phyloP scores from a whole-genome alignment of 768 basidiomycete genomes.

The Russula compacta region DNA sequence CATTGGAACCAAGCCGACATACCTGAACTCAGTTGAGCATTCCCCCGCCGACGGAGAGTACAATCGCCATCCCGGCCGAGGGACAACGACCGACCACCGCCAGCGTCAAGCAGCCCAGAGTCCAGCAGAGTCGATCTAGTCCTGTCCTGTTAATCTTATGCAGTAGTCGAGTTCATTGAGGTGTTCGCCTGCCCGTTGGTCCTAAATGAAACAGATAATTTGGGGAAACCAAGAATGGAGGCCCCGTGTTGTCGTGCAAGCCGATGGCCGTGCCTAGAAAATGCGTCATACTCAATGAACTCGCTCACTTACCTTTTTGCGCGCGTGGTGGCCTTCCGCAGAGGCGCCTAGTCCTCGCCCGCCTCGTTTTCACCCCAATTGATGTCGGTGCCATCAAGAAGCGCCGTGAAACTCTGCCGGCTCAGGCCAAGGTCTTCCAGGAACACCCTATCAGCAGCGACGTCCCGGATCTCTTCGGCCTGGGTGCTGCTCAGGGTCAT shows the following conservation, averaged over 20 bases:
- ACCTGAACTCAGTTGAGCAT: not conserved
- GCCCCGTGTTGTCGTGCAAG: not conserved
- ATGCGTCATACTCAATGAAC: not conserved
- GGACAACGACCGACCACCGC: conserved; percentile 9
- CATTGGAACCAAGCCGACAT: not conserved
- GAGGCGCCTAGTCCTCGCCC: not conserved
- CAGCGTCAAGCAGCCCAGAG: not conserved
- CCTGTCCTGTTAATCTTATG: not conserved
- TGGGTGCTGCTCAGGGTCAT: conserved; percentile 2
- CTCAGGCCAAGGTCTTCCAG: conserved; percentile 14
- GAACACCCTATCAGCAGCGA: conserved; percentile 20
- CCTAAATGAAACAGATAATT: not conserved
- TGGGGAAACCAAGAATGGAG: not conserved
- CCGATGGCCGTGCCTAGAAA: not conserved
- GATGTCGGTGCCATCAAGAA: not conserved
- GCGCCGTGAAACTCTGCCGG: not conserved
- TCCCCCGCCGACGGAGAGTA: not conserved
- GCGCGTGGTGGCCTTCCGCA: not conserved
- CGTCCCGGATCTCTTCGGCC: conserved; percentile 21
- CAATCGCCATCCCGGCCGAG: conserved; percentile 13
- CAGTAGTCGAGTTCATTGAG: not conserved
- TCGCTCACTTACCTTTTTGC: conserved; percentile 6
- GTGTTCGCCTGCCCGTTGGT: not conserved
- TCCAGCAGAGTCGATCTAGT: not conserved
- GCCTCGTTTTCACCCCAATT: not conserved